These are phyloP conservation scores for Stemphylium vesicarium DNA, from an alignment of 2,329 filamentous ascomycete species.

Conservation along the genomic window DNA sequence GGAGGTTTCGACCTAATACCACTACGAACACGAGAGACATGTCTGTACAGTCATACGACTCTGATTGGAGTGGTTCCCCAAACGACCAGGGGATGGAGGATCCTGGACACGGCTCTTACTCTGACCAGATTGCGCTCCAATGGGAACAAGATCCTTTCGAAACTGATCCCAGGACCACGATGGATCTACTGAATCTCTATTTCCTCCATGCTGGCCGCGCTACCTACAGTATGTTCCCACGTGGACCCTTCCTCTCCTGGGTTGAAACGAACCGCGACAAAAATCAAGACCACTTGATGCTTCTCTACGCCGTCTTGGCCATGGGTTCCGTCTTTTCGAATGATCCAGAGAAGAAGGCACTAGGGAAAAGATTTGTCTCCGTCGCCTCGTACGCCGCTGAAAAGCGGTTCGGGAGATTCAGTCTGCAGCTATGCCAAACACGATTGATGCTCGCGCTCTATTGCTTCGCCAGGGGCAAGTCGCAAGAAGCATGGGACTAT, in stretches of 20 bases:
- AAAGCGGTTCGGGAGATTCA: conserved; percentile 59
- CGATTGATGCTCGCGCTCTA: conserved; percentile 71
- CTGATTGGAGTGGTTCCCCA: conserved; percentile 42
- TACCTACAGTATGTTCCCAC: conserved; percentile 63
- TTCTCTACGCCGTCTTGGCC: conserved; percentile 66
- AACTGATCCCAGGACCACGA: conserved; percentile 56
- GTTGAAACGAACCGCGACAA: conserved; percentile 57
- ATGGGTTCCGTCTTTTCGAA: conserved; percentile 63
- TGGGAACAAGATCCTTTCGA: conserved; percentile 63
- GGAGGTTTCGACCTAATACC: conserved; percentile 34
- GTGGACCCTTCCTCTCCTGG: conserved; percentile 62
- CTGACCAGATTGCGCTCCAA: conserved; percentile 45
- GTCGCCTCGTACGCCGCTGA: conserved; percentile 66
- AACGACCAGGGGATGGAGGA: conserved; percentile 39
- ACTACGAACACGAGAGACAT: conserved; percentile 36
- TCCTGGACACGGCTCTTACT: conserved; percentile 38
- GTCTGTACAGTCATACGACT: conserved; percentile 44
- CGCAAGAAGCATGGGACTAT: conserved; percentile 67
- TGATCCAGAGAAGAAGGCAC: conserved; percentile 52
- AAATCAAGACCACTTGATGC: conserved; percentile 62
- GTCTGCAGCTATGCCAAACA: conserved; percentile 70
- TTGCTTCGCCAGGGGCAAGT: conserved; percentile 67
- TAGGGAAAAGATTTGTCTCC: conserved; percentile 58
- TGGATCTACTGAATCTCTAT: conserved; percentile 62
- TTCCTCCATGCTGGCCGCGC: conserved; percentile 63